Evolutionary conservation across 768 basidiomycete species (phyloP), one percentile per base, ranked within the genome.

Genomic region (Asterophora parasitica): DNA sequence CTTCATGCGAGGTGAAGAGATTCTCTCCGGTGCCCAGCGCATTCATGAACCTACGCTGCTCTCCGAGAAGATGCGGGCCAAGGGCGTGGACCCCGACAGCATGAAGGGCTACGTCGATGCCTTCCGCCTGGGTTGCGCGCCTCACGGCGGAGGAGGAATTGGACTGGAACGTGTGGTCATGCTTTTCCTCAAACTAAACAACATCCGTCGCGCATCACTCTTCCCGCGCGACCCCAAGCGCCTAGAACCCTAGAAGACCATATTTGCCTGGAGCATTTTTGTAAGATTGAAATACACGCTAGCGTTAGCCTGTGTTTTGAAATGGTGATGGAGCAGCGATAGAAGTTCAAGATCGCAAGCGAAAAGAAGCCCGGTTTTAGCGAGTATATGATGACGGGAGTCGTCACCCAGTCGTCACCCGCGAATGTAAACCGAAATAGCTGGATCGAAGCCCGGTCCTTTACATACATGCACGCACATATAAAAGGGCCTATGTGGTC

Each of bases 1-100:
- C 72, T 98, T 99, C 79, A 97, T 99, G 95, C 82, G 96, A 27
- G 96, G 96, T 9, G 93, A 99, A 69, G 96, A 99, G 67, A 98
- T 99, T 61, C 77, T 98, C 33, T 97, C 95, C 3, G 96, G 96
- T 12, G 96, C 95, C 20, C 96, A 99, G 66, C 92, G 96, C 68
- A 85, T 98, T 46, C 96, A 99, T 69, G 92, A 97, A 56, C 80
- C 96, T 4, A 67, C 69, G 9, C 71, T 97, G 44, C 81, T 98
- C 52, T 74, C 73, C 44, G 79, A 90, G 69, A 81, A 88, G 67
- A 97, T 98, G 93, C 76, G 75, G 49, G 73, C 70, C 55, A 89
- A 87, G 63, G 92, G 90, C 10, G 85, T 98, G 53, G 89, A 95
- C 63, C 95, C 94, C 5, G 85, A 81, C 16, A 83, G 81, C 19